Evolutionary conservation across 768 basidiomycete species (phyloP).

Genomic region (Rhizopogon rudus): DNA sequence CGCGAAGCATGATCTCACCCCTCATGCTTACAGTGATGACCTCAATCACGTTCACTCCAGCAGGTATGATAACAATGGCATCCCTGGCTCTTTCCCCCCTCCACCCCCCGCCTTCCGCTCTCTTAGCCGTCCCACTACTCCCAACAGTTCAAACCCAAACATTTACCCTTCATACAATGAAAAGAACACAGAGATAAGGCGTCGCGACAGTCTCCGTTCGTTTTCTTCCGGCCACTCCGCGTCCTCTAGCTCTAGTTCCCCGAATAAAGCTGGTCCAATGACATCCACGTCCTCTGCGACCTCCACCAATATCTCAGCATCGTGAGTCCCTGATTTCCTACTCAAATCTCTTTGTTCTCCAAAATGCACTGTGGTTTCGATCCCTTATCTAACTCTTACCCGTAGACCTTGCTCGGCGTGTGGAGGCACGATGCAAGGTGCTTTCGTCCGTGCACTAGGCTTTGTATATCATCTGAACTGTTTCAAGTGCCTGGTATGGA

Average conservation of each 20-base stretch:
- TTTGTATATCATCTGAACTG: constrained; percentile 96
- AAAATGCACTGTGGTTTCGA: not conserved
- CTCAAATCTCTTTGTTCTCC: constrained; percentile 8
- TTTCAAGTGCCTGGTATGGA: constrained; percentile 92
- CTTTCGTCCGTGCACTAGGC: constrained; percentile 92
- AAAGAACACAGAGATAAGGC: constrained; percentile 43
- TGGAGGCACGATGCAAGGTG: constrained; percentile 83
- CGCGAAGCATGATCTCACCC: constrained; percentile 25
- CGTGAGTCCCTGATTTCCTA: constrained; percentile 39
- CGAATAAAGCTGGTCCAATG: constrained; percentile 38
- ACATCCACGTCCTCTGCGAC: constrained; percentile 49
- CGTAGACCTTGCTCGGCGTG: constrained; percentile 71
- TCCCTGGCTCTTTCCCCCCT: constrained; percentile 31
- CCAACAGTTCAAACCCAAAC: constrained; percentile 44
- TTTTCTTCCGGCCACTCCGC: constrained; percentile 53
- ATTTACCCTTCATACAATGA: constrained; percentile 50
- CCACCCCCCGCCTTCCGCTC: constrained; percentile 44
- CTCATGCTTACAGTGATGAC: constrained; percentile 65
- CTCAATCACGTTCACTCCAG: constrained; percentile 44
- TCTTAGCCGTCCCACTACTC: constrained; percentile 57
- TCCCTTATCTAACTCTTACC: constrained; percentile 5
- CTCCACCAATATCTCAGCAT: constrained; percentile 50
- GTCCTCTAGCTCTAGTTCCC: constrained; percentile 39
- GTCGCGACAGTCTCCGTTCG: constrained; percentile 42
- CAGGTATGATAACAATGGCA: constrained; percentile 10